These are phyloP conservation scores for Backusella tarrabulga DNA, from an alignment of 192 early-diverging fungal genomes.

Conservation along the genomic window DNA sequence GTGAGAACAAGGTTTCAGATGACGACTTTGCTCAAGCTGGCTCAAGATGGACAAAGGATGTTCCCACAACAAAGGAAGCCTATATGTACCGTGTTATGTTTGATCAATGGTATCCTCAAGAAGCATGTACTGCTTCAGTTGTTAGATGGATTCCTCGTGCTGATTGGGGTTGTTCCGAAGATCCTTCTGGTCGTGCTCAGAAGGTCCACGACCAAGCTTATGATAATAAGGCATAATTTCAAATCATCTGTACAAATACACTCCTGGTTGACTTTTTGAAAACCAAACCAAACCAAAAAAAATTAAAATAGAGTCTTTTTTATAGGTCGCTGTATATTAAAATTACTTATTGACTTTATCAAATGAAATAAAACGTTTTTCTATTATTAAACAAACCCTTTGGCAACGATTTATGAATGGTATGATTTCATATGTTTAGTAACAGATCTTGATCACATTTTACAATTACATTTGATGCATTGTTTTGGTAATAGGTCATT, in stretches of 20 bases:
- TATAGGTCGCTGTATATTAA: conserved; percentile 1
- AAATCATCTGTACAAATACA: not conserved
- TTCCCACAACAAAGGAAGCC: conserved; percentile 95
- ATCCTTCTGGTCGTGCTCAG: conserved; percentile 97
- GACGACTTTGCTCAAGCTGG: conserved; percentile 67
- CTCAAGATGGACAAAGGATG: conserved; percentile 80
- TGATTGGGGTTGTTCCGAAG: conserved; percentile 98
- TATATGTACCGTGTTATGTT: conserved; percentile 93
- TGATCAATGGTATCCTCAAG: conserved; percentile 92
- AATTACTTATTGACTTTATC: conserved; percentile 7
- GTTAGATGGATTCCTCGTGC: conserved; percentile 94
- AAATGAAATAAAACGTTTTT: not conserved
- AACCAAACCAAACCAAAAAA: not conserved
- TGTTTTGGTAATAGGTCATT: not conserved
- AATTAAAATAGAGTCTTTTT: not conserved
- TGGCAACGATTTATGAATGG: not conserved
- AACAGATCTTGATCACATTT: not conserved
- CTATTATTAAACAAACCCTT: not conserved
- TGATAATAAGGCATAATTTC: not conserved
- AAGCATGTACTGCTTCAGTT: conserved; percentile 85
- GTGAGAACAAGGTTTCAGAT: conserved; percentile 71
- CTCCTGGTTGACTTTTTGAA: no score
- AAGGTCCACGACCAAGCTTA: conserved; percentile 81
- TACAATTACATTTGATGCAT: not conserved
- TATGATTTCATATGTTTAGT: not conserved